Evolutionary conservation across 2,329 filamentous ascomycete species (phyloP).

Genomic region (Aspergillus latus): DNA sequence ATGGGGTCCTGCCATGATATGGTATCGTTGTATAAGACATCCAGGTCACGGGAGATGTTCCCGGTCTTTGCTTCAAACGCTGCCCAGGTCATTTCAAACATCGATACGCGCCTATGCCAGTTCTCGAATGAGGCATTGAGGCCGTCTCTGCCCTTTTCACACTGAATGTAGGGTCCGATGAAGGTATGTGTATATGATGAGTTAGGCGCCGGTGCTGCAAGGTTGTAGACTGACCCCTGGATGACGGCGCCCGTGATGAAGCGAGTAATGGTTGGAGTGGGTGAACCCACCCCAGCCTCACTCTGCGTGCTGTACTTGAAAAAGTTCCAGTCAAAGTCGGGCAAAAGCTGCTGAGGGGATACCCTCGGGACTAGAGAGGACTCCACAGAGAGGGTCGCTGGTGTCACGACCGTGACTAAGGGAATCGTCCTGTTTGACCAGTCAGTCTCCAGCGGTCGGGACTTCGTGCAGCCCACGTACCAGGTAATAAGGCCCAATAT

Average conservation of each 20-base stretch:
- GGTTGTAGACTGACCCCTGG: neutral
- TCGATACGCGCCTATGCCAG: neutral
- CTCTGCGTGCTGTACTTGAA: neutral
- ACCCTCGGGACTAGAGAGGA: neutral
- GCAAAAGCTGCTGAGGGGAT: neutral
- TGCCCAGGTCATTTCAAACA: too few relatives aligned
- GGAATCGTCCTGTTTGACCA: neutral
- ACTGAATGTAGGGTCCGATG: neutral
- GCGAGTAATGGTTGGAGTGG: neutral
- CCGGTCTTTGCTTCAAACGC: neutral
- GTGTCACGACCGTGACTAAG: conserved; percentile 4
- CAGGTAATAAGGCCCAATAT: conserved; percentile 1
- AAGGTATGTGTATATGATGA: conserved; percentile 1
- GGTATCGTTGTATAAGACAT: neutral
- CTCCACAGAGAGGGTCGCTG: conserved; percentile 1
- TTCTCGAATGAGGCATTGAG: neutral
- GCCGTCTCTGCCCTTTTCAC: neutral
- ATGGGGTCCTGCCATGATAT: too few relatives aligned
- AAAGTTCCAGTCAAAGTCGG: neutral
- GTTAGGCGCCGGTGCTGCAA: conserved; percentile 1
- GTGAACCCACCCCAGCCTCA: neutral
- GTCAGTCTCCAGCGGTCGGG: too few relatives aligned
- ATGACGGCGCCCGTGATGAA: neutral
- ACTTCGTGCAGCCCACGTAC: neutral
- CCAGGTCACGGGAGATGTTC: neutral